Percentiles rank a stretch among this genome's conserved stretches.
These are phyloP conservation scores for Pyrrhoderma lamaoense DNA, from an alignment of 1,284 basidiomycete genomes.

Conservation along the genomic window DNA sequence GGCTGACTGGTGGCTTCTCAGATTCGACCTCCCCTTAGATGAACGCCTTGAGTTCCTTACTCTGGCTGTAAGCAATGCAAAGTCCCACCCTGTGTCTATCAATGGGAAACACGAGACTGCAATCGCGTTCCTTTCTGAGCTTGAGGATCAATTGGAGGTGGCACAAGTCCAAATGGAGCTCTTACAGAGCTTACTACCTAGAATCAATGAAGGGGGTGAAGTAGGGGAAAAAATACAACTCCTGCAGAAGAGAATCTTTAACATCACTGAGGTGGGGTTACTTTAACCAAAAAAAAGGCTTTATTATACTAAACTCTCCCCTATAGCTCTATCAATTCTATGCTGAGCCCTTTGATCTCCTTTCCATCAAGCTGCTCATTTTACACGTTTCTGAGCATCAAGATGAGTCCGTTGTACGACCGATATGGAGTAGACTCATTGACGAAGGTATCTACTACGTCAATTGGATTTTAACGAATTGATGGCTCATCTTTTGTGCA, in stretches of 20 bases:
- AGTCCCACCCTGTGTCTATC: slow-evolving; percentile 79
- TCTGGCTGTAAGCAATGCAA: slow-evolving; percentile 91
- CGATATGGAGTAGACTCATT: slow-evolving; percentile 87
- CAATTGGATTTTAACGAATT: slow-evolving; percentile 1
- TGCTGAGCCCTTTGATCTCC: slow-evolving; percentile 82
- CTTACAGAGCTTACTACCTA: slow-evolving; percentile 56
- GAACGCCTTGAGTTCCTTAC: slow-evolving; percentile 84
- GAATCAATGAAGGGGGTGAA: slow-evolving; percentile 50
- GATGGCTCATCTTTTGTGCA: neutral
- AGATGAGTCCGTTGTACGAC: slow-evolving; percentile 72
- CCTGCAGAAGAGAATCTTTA: slow-evolving; percentile 51
- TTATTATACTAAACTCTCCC: slow-evolving; percentile 13
- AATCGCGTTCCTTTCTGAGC: slow-evolving; percentile 85
- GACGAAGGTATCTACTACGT: slow-evolving; percentile 47
- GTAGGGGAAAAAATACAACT: slow-evolving; percentile 48
- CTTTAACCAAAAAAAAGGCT: slow-evolving; percentile 7
- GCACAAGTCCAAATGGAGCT: slow-evolving; percentile 94
- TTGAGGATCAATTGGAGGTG: slow-evolving; percentile 96
- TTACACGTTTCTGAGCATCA: slow-evolving; percentile 91
- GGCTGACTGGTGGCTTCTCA: slow-evolving; percentile 25
- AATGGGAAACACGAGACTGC: slow-evolving; percentile 74
- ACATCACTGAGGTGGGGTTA: slow-evolving; percentile 58
- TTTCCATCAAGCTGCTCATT: slow-evolving; percentile 83
- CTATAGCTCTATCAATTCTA: slow-evolving; percentile 80
- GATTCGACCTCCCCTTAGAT: slow-evolving; percentile 64